These are phyloP conservation scores for Sicyos baderoa DNA, from an alignment of 306 rosid species.

Conservation along the genomic window DNA sequence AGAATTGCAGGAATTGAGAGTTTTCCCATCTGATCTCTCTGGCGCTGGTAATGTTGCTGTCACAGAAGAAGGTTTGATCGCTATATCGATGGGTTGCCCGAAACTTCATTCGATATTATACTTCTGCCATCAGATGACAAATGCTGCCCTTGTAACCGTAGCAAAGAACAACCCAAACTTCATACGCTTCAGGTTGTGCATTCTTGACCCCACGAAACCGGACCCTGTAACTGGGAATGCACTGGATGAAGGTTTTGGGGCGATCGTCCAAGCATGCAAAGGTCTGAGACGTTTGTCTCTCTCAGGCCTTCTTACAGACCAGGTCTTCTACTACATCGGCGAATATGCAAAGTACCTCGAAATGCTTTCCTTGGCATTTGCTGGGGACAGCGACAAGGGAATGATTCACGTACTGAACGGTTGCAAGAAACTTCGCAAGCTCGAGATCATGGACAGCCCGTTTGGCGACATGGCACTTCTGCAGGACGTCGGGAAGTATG, in stretches of 20 bases:
- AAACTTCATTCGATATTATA: conserved; percentile 78
- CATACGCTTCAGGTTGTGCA: conserved; percentile 68
- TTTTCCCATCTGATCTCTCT: conserved; percentile 59
- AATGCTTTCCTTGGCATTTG: conserved; percentile 85
- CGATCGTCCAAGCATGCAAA: conserved; percentile 82
- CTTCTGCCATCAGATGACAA: conserved; percentile 91
- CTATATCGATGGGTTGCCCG: conserved; percentile 72
- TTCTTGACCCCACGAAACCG: conserved; percentile 59
- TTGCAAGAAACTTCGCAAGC: conserved; percentile 91
- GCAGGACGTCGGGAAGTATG: conserved; percentile 88
- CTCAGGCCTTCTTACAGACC: conserved; percentile 59
- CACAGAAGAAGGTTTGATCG: conserved; percentile 75
- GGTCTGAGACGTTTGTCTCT: conserved; percentile 68
- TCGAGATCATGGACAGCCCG: conserved; percentile 83
- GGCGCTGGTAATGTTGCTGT: conserved; percentile 53
- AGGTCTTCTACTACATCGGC: conserved; percentile 80
- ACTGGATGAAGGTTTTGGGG: conserved; percentile 93
- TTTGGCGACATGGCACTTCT: conserved; percentile 76
- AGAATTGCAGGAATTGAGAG: conserved; percentile 80
- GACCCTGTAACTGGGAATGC: conserved; percentile 65
- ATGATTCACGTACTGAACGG: conserved; percentile 85
- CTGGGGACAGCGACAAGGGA: conserved; percentile 78
- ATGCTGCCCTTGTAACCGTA: conserved; percentile 79
- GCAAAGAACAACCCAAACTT: conserved; percentile 88
- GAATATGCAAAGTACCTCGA: conserved; percentile 88